Percentiles rank a stretch among this genome's conserved stretches.
phyloP scores from a whole-genome alignment of 257 asterid genomes.

The Jaltomata sinuosa region DNA sequence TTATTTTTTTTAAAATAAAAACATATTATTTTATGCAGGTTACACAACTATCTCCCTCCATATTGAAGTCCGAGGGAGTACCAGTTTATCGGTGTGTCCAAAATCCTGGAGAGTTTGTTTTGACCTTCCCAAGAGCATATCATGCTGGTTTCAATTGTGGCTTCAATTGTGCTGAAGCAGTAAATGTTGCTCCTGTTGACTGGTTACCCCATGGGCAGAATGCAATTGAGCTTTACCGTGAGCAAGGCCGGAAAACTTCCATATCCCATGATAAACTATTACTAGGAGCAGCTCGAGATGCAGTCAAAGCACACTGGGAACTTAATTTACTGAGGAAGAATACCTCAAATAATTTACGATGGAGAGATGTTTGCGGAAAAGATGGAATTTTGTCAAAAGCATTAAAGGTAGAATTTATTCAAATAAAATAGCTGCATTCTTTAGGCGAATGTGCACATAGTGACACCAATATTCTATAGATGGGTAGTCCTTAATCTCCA shows the following conservation, averaged over 20 bases:
- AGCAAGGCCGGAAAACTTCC: slow-evolving; percentile 76
- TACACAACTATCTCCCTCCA: slow-evolving; percentile 89
- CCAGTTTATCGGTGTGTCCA: slow-evolving; percentile 92
- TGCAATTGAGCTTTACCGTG: slow-evolving; percentile 87
- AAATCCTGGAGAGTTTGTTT: slow-evolving; percentile 86
- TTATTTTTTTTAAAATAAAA: background rate
- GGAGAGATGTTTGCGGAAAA: slow-evolving; percentile 91
- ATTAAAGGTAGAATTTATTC: slow-evolving; percentile 46
- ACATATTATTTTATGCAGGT: slow-evolving; percentile 40
- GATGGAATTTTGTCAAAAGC: slow-evolving; percentile 79
- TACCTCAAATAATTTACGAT: slow-evolving; percentile 58
- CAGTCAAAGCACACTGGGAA: slow-evolving; percentile 97
- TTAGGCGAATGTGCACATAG: background rate
- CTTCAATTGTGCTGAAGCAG: slow-evolving; percentile 99
- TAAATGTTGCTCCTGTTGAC: slow-evolving; percentile 97
- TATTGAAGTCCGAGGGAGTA: slow-evolving; percentile 72
- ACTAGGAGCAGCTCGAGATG: slow-evolving; percentile 97
- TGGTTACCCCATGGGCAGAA: slow-evolving; percentile 98
- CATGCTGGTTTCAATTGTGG: slow-evolving; percentile 98
- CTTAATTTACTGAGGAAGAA: slow-evolving; percentile 67
- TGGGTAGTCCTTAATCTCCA: background rate
- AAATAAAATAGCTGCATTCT: background rate
- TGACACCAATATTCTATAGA: background rate
- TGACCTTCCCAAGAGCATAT: slow-evolving; percentile 98
- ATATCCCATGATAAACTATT: slow-evolving; percentile 91